Evolutionary conservation across 2,329 filamentous ascomycete genomes (phyloP).

Genomic region (Juglanconis juglandina): DNA sequence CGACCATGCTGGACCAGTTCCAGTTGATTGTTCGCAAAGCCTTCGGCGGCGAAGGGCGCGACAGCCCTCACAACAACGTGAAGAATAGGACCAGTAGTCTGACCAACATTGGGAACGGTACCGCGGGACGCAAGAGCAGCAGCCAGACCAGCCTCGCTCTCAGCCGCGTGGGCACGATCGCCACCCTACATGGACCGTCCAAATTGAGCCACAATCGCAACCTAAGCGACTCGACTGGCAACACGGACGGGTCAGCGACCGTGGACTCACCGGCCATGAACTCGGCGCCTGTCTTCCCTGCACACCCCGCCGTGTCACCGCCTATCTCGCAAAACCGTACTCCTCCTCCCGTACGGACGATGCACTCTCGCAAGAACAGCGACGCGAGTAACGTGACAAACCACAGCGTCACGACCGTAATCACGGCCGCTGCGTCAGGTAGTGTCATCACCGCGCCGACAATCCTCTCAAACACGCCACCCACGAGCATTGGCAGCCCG

Average conservation of each 20-base stretch:
- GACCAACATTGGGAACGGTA: conserved; percentile 9
- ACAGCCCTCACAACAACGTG: conserved; percentile 5
- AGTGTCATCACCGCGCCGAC: conserved; percentile 5
- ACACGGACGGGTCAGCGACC: conserved; percentile 5
- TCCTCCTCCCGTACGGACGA: background rate
- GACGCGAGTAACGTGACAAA: conserved; percentile 12
- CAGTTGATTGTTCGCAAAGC: conserved; percentile 36
- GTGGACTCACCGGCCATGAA: conserved; percentile 3
- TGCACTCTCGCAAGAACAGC: conserved; percentile 10
- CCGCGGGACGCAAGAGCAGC: background rate
- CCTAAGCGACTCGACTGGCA: conserved; percentile 15
- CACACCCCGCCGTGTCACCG: conserved; percentile 14
- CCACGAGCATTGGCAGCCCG: conserved; percentile 10
- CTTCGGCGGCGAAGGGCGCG: conserved; percentile 18
- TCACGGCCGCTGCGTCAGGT: background rate
- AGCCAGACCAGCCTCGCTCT: conserved; percentile 9
- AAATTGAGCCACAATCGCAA: conserved; percentile 13
- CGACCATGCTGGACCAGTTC: conserved; percentile 48
- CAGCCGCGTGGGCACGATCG: conserved; percentile 12
- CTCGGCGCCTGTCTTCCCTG: conserved; percentile 10
- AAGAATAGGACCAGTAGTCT: conserved; percentile 18
- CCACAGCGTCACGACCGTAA: conserved; percentile 2
- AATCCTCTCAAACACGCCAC: conserved; percentile 8
- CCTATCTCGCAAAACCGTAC: background rate
- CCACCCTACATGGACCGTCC: conserved; percentile 11